Base-by-base conservation (phyloP, 441 rosid genomes). In the Metrosideros polymorpha region DNA sequence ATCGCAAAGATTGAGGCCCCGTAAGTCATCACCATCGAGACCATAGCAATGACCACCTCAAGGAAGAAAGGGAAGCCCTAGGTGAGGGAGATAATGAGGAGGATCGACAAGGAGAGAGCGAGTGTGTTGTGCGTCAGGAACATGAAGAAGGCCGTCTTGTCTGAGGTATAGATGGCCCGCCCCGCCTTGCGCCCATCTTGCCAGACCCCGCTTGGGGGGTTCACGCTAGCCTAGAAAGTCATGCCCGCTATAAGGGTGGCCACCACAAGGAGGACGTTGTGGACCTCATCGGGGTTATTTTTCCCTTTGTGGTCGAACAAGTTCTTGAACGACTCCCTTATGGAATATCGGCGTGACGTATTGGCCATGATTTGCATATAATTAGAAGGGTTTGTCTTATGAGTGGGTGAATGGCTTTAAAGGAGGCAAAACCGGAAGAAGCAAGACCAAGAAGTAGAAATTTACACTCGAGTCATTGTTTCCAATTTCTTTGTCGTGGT, bases 131-230 rank as follows among this genome's bases (percentile, higher is more conserved):
- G 35, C 7, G 43, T 9, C 13, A 66, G 14, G 77, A 66, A 35
- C 77, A 66, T 14, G 14, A 32, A 66, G 77, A 66, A 66, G 45
- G 77, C 77, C 12, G 4, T 32, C 45, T 0, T 14, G 27, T 66
- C 15, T 4, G 27, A 66, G 45, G 77, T 45, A 35, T 66, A 66
- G 24, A 66, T 66, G 27, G 77, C 45, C 45, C 45, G 14, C 27
- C 77, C 77, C 7, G 15, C 77, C 2, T 18, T 19, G 76, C 4
- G 7, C 24, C 1, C 25, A 0, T 63, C 76, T 24, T 83, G 83
- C 86, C 86, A 55, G 13, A 84, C 85, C 4, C 89, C 88, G 3
- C 90, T 86, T 0, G 90, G 92, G 10, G 91, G 91, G 19, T 86
- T 85, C 6, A 88, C 82, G 4, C 87, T 87, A 4, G 88, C 88